A percentile compares a stretch with the other conserved stretches of the same genome.
phyloP scores from a whole-genome alignment of 140 eudicot species.

The Anethum foeniculum region DNA sequence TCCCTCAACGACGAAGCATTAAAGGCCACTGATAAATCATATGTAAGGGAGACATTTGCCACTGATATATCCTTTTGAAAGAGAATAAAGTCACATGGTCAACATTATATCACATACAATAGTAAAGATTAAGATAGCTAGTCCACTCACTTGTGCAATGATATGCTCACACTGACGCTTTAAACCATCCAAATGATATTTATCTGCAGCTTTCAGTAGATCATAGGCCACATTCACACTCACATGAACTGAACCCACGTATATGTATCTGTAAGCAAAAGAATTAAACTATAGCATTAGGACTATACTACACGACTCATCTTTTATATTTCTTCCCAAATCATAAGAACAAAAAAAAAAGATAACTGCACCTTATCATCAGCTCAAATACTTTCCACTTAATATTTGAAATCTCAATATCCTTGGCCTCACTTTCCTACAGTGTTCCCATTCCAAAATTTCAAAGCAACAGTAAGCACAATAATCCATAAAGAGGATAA shows the following conservation, averaged over 20 bases:
- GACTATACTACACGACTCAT: background rate
- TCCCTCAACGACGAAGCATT: constrained; percentile 54
- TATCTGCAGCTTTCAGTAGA: constrained; percentile 81
- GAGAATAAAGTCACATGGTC: constrained; percentile 10
- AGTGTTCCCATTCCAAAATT: background rate
- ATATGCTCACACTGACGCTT: constrained; percentile 82
- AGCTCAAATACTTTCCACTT: constrained; percentile 86
- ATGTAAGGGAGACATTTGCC: constrained; percentile 48
- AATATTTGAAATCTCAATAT: constrained; percentile 77
- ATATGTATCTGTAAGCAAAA: constrained; percentile 54
- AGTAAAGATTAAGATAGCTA: background rate
- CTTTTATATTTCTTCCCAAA: too few relatives aligned
- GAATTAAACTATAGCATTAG: background rate
- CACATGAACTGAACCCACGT: constrained; percentile 82
- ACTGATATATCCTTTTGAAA: background rate
- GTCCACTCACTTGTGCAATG: constrained; percentile 67
- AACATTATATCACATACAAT: background rate
- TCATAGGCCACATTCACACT: constrained; percentile 76
- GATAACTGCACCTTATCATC: constrained; percentile 90
- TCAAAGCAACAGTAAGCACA: background rate
- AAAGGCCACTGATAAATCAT: constrained; percentile 53
- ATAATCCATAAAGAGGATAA: background rate
- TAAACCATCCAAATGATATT: constrained; percentile 77
- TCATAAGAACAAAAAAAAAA: too few relatives aligned
- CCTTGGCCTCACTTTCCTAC: constrained; percentile 83